Evolutionary conservation across 202 grass and related monocot species (phyloP), one percentile per base, ranked within the genome.

Genomic region (Dendrocalamus latiflorus): DNA sequence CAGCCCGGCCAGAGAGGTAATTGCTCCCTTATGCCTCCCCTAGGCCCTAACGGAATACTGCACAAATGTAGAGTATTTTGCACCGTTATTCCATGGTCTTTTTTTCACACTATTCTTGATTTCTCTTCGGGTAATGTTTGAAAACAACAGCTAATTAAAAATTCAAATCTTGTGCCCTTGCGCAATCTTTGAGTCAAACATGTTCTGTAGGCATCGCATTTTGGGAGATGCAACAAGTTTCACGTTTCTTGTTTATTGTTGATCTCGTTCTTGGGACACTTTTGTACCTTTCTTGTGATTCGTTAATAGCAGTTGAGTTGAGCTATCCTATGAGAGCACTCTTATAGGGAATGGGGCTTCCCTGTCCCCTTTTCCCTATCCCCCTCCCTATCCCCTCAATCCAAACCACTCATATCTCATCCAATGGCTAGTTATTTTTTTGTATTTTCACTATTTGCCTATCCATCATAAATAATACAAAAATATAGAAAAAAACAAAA

Each of bases 261-360:
- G 18, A 77, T 88, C 80, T 36, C 3, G 68, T n/a, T 70, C 42
- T 17, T 6, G 54, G 37, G 24, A 21, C 6, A 18, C 81, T 80
- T 80, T 84, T 70, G 34, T 80, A 28, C 70, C 62, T 79, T 81
- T 80, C 69, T 79, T 79, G 83, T 93, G 82, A 71, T 71, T 47
- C 25, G 11, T 62, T 44, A 51, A 59, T 53, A 33, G 18, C 0
- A 58, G 67, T 38, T 49, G 49, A 43, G 82, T 81, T 81, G 54
- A 85, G 57, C 76, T 3, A 65, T 85, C 71, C 20, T 85, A 30
- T 36, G 4, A 22, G 28, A 47, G 16, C 11, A 28, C 3, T 0
- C 55, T 85, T 85, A n/a, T n/a, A n/a, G n/a, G n/a, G n/a, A n/a
- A n/a, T n/a, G n/a, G n/a, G n/a, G n/a, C n/a, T n/a, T n/a, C n/a